phyloP scores from a whole-genome alignment of 352 stramenopile species.

The Globisporangium emineosum region DNA sequence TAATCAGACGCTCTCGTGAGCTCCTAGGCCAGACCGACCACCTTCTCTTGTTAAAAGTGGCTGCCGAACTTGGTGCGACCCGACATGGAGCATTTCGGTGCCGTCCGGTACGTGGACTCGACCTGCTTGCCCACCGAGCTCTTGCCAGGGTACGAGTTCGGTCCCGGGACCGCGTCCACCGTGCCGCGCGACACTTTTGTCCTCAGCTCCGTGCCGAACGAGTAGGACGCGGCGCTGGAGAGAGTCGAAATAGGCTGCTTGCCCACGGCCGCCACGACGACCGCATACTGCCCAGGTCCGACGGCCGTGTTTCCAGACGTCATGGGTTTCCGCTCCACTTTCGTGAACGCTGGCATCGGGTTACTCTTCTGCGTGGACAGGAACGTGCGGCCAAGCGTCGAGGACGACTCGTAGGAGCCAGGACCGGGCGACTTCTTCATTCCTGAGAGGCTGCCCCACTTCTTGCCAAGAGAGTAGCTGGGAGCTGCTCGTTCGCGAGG shows the following conservation, averaged over 20 bases:
- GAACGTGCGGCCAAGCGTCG: slow-evolving; percentile 62
- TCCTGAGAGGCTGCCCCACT: slow-evolving; percentile 41
- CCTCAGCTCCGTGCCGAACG: slow-evolving; percentile 61
- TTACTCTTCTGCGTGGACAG: slow-evolving; percentile 71
- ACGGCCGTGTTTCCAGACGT: slow-evolving; percentile 45
- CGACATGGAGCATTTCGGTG: slow-evolving; percentile 72
- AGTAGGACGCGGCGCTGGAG: slow-evolving; percentile 52
- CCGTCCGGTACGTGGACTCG: slow-evolving; percentile 61
- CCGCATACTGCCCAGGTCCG: slow-evolving; percentile 68
- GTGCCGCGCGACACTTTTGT: slow-evolving; percentile 30
- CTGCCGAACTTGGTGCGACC: slow-evolving; percentile 77
- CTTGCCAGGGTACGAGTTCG: slow-evolving; percentile 50
- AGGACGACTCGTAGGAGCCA: slow-evolving; percentile 52
- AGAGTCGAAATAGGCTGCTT: slow-evolving; percentile 67
- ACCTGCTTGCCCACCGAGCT: slow-evolving; percentile 66
- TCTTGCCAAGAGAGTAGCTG: slow-evolving; percentile 75
- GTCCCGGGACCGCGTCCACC: slow-evolving; percentile 29
- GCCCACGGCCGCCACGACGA: slow-evolving; percentile 59
- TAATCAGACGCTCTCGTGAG: neutral
- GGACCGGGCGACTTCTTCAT: slow-evolving; percentile 58
- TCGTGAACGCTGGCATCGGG: slow-evolving; percentile 55
- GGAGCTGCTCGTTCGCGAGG: slow-evolving; percentile 57
- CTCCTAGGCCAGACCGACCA: neutral
- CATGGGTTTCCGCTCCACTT: slow-evolving; percentile 70
- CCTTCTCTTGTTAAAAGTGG: slow-evolving; percentile 38